Evolutionary conservation across 148 eudicot genomes (phyloP), one percentile per base, ranked within the genome.

Genomic region (Silene conica): DNA sequence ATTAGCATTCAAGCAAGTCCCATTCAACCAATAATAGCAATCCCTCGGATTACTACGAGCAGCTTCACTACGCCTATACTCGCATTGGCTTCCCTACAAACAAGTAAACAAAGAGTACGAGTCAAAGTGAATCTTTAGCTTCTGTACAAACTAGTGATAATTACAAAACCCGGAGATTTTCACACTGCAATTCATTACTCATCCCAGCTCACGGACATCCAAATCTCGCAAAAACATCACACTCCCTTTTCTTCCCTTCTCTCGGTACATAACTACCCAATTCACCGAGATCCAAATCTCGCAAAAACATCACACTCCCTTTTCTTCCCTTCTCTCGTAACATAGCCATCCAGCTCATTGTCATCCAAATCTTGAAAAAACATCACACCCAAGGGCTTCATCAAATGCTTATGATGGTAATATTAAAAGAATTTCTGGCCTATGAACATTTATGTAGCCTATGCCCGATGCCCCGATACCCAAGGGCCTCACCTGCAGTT

Each of bases 21-120:
- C 90, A 76, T 85, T 86, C 79, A 89, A 62, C 98, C 98, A 94
- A 76, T 73, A 94, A 64, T 64, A 94, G 86, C 98, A 94, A 74
- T 94, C 98, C 80, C 88, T 81, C 31, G 98, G 98, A 76, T 94
- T 94, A 68, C 88, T 73, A 55, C 98, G 85, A 59, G 98, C 98
- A 81, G 69, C 68, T n/a, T 94, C 98, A 81, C 98, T 94, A 67
- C 91, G 98, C 52, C 98, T 93, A 82, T 85, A 94, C 78, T 94
- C 98, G 70, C 98, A 94, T 75, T 94, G 97, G 67, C 83, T 87
- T 85, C 98, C 98, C 98, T 94, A 59, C 65, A 70, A 34, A 66
- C 55, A 60, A 52, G 8, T 26, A 9, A 73, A 61, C 56, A 75
- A 28, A 13, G 13, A 68, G n/a, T 23, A 46, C 34, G 5, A 50